These are phyloP conservation scores for Stentor roeselii DNA, from an alignment of 73 alveolate genomes.

Conservation along the genomic window DNA sequence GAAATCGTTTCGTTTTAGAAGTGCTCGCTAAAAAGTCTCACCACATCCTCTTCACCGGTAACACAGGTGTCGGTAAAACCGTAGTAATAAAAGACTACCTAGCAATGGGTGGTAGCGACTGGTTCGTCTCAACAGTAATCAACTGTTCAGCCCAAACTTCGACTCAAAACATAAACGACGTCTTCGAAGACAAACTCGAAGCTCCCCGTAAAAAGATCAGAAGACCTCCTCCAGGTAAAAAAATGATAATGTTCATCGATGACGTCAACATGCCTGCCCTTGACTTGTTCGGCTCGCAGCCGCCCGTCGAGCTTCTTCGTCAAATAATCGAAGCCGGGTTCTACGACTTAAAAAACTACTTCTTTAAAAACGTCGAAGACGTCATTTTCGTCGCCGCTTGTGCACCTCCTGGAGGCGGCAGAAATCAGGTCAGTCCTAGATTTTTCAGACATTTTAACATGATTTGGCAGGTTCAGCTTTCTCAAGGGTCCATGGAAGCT, in stretches of 20 bases:
- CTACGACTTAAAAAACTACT: slow-evolving; percentile 96
- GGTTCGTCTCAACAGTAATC: slow-evolving; percentile 88
- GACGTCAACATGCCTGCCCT: slow-evolving; percentile 99
- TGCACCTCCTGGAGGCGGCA: slow-evolving; percentile 99
- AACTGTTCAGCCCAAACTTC: slow-evolving; percentile 99
- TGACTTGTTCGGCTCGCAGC: slow-evolving; percentile 98
- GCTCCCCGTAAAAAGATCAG: slow-evolving; percentile 94
- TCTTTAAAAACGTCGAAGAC: slow-evolving; percentile 93
- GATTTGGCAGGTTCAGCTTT: slow-evolving; percentile 98
- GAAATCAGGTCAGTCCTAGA: slow-evolving; percentile 99
- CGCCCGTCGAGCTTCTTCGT: slow-evolving; percentile 98
- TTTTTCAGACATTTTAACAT: slow-evolving; percentile 98
- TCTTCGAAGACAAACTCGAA: slow-evolving; percentile 94
- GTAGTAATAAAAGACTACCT: slow-evolving; percentile 96
- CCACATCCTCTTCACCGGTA: slow-evolving; percentile 96
- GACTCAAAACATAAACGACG: slow-evolving; percentile 90
- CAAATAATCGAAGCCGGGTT: slow-evolving; percentile 98
- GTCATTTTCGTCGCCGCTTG: slow-evolving; percentile 99
- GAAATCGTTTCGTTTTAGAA: slow-evolving; percentile 85
- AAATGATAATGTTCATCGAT: slow-evolving; percentile 98
- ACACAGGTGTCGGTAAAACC: slow-evolving; percentile 99
- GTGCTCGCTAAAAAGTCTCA: slow-evolving; percentile 81
- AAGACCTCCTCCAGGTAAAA: slow-evolving; percentile 99
- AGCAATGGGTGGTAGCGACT: slow-evolving; percentile 66
- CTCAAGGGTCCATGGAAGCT: slow-evolving; percentile 88